A percentile compares a stretch with the other conserved stretches of the same genome.
Conservation (phyloP, 768 basidiomycete species). For the Serendipita sp. region DNA sequence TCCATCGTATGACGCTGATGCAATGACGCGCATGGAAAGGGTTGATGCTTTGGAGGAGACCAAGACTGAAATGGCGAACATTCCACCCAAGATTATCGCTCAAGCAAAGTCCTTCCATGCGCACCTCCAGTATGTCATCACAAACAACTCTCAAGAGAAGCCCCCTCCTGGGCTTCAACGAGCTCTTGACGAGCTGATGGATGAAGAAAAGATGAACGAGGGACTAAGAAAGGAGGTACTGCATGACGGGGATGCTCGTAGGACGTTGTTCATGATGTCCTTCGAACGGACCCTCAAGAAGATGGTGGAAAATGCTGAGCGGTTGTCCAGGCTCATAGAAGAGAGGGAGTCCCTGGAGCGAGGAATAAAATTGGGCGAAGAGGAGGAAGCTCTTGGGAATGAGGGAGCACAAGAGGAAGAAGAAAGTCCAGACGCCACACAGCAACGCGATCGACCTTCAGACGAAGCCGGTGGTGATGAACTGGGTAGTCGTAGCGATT, state of each 20-base stretch:
- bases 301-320: slow-evolving; percentile 13
- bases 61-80: slow-evolving; percentile 22
- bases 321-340: slow-evolving; percentile 9
- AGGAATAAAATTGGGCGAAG: not conserved
- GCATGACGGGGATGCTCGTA: slow-evolving; percentile 26
- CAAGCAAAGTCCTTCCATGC: slow-evolving; percentile 27
- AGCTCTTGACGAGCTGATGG: slow-evolving; percentile 29
- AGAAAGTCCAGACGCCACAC: not conserved
- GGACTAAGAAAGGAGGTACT: slow-evolving; percentile 27
- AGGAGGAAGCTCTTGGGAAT: not conserved
- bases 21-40: not conserved
- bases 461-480: not conserved
- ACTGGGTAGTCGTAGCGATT: no score
- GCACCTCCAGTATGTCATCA: slow-evolving; percentile 25
- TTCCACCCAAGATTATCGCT: slow-evolving; percentile 26
- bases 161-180: slow-evolving; percentile 17
- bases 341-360: slow-evolving; percentile 7
- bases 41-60: slow-evolving; percentile 12
- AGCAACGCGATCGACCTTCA: not conserved
- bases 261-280: slow-evolving; percentile 31
- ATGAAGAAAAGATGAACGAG: slow-evolving; percentile 21
- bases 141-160: slow-evolving; percentile 11
- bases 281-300: slow-evolving; percentile 22
- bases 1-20: no score
- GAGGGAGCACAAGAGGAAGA: not conserved